phyloP scores from a whole-genome alignment of 2,329 filamentous ascomycete species.

The Ascocoryne sarcoides region DNA sequence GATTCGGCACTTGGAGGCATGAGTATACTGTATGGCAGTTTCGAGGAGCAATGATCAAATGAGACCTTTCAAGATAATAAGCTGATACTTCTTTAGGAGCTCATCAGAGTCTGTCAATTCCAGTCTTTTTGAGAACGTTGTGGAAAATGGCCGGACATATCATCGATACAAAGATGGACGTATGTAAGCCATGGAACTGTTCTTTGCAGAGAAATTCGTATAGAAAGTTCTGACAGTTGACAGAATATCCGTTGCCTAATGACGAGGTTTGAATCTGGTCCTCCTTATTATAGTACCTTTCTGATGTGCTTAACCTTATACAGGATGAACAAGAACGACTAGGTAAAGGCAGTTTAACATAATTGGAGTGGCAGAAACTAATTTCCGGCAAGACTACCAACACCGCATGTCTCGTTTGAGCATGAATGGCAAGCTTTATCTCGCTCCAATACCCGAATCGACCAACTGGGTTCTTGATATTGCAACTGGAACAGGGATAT shows the following conservation, averaged over 20 bases:
- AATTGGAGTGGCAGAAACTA: neutral
- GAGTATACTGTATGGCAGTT: conserved; percentile 48
- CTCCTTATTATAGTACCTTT: neutral
- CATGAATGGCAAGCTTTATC: conserved; percentile 12
- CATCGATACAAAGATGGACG: conserved; percentile 14
- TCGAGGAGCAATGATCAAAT: neutral
- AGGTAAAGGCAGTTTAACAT: neutral
- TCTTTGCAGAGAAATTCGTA: neutral
- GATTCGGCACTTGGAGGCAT: neutral
- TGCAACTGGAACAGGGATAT: conserved; percentile 34
- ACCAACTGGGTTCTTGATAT: conserved; percentile 30
- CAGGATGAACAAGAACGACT: conserved; percentile 8
- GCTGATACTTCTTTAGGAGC: neutral
- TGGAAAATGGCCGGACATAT: conserved; percentile 24
- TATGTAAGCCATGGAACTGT: neutral
- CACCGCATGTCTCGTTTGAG: conserved; percentile 11
- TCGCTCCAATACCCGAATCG: conserved; percentile 12
- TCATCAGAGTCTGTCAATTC: neutral
- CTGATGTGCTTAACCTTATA: neutral
- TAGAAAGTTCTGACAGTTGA: neutral
- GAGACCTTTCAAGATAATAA: neutral
- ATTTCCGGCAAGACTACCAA: conserved; percentile 9
- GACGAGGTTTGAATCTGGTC: conserved; percentile 5
- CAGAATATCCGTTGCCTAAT: conserved; percentile 13
- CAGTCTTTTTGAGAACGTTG: neutral